Conservation (phyloP, 2,329 filamentous ascomycete species). For the Exophiala alcalophila region DNA sequence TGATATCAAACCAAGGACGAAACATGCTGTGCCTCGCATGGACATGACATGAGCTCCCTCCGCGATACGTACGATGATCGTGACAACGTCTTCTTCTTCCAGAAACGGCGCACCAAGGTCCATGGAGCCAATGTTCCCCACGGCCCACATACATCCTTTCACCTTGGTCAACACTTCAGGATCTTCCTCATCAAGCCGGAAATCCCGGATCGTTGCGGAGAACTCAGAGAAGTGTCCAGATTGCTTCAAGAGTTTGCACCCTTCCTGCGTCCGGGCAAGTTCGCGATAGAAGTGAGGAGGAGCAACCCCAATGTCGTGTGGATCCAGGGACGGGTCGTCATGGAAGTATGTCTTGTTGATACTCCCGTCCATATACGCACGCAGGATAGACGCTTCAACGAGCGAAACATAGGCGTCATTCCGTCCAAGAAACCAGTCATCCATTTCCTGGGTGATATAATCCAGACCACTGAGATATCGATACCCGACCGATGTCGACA, state of each 20-base stretch:
- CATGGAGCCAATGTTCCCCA: constrained; percentile 98
- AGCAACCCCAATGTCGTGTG: constrained; percentile 60
- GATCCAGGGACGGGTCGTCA: constrained; percentile 58
- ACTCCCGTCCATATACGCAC: constrained; percentile 64
- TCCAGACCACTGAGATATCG: constrained; percentile 95
- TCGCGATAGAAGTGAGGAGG: constrained; percentile 99
- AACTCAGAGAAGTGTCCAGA: constrained; percentile 98
- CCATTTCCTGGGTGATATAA: constrained; percentile 99
- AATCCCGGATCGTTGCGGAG: constrained; percentile 79
- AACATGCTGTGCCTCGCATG: constrained; percentile 91
- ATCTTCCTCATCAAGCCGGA: constrained; percentile 81
- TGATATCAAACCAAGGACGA: constrained; percentile 88
- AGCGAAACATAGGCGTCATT: constrained; percentile 95
- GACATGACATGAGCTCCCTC: constrained; percentile 87
- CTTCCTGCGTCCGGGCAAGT: constrained; percentile 85
- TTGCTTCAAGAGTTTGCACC: constrained; percentile 81
- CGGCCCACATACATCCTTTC: constrained; percentile 95
- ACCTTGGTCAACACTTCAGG: constrained; percentile 83
- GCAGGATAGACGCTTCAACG: constrained; percentile 91
- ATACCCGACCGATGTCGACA: constrained; percentile 95
- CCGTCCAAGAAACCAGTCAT: constrained; percentile 96
- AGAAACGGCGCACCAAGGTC: constrained; percentile 92
- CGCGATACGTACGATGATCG: constrained; percentile 82
- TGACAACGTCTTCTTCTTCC: constrained; percentile 83
- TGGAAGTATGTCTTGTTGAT: constrained; percentile 44